Evolutionary conservation across 2,329 filamentous ascomycete species (phyloP).

Genomic region (Phialocephala sp.): DNA sequence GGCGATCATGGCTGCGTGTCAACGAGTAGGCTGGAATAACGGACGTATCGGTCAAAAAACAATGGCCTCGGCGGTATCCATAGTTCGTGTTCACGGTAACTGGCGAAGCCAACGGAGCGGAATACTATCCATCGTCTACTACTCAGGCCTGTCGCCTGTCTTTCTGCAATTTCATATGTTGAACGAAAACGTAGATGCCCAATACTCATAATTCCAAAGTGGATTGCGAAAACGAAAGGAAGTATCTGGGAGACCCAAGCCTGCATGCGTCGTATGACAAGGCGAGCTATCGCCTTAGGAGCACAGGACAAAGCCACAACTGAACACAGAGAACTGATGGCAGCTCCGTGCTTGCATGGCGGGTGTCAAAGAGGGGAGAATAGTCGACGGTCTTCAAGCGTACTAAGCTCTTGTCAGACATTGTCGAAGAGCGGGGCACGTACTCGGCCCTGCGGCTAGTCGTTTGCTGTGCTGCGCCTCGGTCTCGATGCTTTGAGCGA

Average conservation of each 20-base stretch:
- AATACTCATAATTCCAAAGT: background rate
- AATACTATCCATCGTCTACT: conserved; percentile 10
- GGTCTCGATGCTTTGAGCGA: too few relatives aligned
- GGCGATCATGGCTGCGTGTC: conserved; percentile 11
- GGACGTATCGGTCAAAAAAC: conserved; percentile 1
- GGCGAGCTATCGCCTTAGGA: background rate
- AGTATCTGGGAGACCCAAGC: background rate
- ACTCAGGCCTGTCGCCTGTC: background rate
- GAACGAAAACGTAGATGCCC: background rate
- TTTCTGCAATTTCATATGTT: background rate
- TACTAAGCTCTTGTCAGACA: conserved; percentile 12
- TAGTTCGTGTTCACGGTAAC: conserved; percentile 7
- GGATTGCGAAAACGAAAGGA: background rate
- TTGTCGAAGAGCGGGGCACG: conserved; percentile 2
- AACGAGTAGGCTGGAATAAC: background rate
- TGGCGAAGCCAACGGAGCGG: conserved; percentile 11
- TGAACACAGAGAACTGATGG: background rate
- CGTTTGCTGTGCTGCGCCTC: conserved; percentile 14
- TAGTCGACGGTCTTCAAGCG: background rate
- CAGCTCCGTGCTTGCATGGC: background rate
- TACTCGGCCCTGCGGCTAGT: conserved; percentile 10
- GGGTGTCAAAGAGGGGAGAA: background rate
- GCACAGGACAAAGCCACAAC: background rate
- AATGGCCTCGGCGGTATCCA: conserved; percentile 14
- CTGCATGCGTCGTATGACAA: conserved; percentile 5